Evolutionary conservation across 2,329 filamentous ascomycete genomes (phyloP), one percentile per base, ranked within the genome.

Genomic region (Calonectria naviculata): DNA sequence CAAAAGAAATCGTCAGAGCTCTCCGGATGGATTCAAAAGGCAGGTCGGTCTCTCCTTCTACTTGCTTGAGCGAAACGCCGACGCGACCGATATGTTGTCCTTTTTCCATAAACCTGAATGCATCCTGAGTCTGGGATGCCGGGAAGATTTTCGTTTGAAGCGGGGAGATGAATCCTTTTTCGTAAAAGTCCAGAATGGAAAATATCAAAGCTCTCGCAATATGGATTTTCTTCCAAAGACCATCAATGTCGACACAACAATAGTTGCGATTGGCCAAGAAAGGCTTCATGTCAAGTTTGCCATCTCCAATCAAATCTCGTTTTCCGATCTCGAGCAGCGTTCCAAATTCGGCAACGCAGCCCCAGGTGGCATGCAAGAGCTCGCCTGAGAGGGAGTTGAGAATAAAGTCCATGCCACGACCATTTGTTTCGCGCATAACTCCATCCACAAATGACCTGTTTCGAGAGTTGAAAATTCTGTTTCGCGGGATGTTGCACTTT

Each of bases 281-380:
- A 0, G 81, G 78, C 1, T 80, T 71, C 86, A 89, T 86, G 2
- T 83, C 82, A 4, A 89, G 79, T 8, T 80, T 75, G 2, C 80
- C 82, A 19, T 83, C 81, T 1, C 82, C 81, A 3, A 81, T 74
- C 3, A 86, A 77, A 62, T 87, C 84, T 3, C 81, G 77, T 72
- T 84, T 84, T 12, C 84, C 85, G 26, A 88, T 82, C 62, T 88
- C 85, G 0, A 88, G 65, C 76, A 88, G 83, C 2, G 76, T 80
- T 0, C 85, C 87, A 63, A 83, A 85, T 4, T 80, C 75, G 1
- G 86, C 84, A 3, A 89, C 77, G 64, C 84, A 86, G 1, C 81
- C 70, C 84, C 84, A 88, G 0, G 83, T 81, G 6, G 82, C 80
- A 29, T 83, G 83, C 0, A 87, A 74, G 0, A 82, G 73, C 24